These are phyloP conservation scores for Volutella citrinella DNA, from an alignment of 2,329 filamentous ascomycete genomes.

Conservation along the genomic window DNA sequence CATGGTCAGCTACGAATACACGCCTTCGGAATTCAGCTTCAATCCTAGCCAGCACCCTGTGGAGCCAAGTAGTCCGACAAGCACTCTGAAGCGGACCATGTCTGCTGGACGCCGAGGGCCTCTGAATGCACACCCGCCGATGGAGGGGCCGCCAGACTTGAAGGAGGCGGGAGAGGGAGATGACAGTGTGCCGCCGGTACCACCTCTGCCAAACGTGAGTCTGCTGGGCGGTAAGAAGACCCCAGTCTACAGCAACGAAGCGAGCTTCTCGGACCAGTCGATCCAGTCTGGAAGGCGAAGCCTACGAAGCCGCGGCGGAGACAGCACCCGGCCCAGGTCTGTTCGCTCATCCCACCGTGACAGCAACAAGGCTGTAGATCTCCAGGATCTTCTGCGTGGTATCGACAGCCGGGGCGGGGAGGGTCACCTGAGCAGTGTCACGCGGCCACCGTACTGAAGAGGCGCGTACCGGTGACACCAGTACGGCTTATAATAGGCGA, in stretches of 20 bases:
- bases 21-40: constrained; percentile 64
- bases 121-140: constrained; percentile 41
- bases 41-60: constrained; percentile 39
- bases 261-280: constrained; percentile 35
- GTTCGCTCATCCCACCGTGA: constrained; percentile 32
- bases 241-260: constrained; percentile 22
- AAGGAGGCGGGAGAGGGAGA: constrained; percentile 29
- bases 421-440: constrained; percentile 42
- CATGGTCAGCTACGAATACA: constrained; percentile 68
- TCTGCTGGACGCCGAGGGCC: constrained; percentile 40
- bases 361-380: constrained; percentile 38
- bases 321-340: constrained; percentile 34
- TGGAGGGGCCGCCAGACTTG: constrained; percentile 25
- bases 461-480: not conserved
- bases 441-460: constrained; percentile 47
- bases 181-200: constrained; percentile 52
- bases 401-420: constrained; percentile 49
- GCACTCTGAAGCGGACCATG: constrained; percentile 27
- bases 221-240: constrained; percentile 28
- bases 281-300: constrained; percentile 33
- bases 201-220: constrained; percentile 46
- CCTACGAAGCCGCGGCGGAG: constrained; percentile 41
- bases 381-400: constrained; percentile 47
- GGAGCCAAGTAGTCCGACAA: constrained; percentile 27
- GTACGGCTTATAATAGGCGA: not conserved